Base-by-base conservation (phyloP, 139 green algal species). In the Haematococcus lacustris region DNA sequence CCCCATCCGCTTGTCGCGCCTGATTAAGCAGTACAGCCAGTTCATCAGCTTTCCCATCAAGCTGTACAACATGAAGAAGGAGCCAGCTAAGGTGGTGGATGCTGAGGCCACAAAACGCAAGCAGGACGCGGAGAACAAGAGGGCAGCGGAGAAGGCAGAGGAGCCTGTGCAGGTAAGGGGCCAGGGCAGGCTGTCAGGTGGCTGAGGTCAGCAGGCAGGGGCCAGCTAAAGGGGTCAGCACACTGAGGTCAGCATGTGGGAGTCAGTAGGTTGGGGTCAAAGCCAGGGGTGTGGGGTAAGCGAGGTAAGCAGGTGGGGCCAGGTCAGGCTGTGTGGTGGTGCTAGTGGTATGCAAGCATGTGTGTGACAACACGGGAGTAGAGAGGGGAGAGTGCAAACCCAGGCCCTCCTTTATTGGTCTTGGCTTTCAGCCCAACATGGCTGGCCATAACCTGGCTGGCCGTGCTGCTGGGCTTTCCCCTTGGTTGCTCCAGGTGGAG, bases 1-100 rank as follows among this genome's bases (percentile, higher is more conserved):
- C 64, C 69, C 80, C 25, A 68, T 79, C 6, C 90, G 91, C 75
- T 76, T 99, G 43, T 78, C 76, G 39, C 73, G 63, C 35, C 86
- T 99, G 66, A 86, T 99, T 71, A 97, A 97, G 88, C 92, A 96
- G 86, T 98, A 99, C 89, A 92, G 78, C 34, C 91, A 99, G 89
- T 99, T 99, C 85, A 98, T 99, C 76, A 81, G 83, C 47, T 99
- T 98, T 87, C 95, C 95, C 76, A 98, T 99, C 86, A 93, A 97
- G 85, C 80, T 94, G 47, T 97, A 78, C 73, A 74, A 28, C 43
- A 51, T 61, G 37, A 83, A 83, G 73, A 83, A 83, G 78, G 78
- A 83, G 73, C 78, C 78, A 5, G 59, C 43, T 2, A 83, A 83
- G 78, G 90, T 97, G 43, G 71, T 85, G 50, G 92, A 98, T 77